Evolutionary conservation across 192 early-diverging fungal genomes (phyloP).

Genomic region (Coemansia reversa): DNA sequence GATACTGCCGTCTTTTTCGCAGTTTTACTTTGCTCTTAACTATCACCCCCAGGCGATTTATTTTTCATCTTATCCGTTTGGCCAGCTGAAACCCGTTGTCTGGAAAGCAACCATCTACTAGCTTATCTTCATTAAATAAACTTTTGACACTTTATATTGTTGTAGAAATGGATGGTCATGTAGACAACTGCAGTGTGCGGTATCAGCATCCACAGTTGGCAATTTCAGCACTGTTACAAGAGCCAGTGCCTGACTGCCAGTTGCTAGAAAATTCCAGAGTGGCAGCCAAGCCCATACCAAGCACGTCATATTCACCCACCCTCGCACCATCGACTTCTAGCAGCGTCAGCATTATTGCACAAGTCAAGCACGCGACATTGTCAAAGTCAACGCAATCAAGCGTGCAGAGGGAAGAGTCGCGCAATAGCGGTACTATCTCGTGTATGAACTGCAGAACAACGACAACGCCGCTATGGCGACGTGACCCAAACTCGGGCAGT

Average conservation of each 20-base stretch:
- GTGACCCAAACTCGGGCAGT: slow-evolving; percentile 62
- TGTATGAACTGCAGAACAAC: slow-evolving; percentile 81
- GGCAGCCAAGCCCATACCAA: neutral
- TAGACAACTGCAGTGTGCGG: neutral
- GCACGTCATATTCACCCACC: neutral
- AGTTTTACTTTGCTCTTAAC: neutral
- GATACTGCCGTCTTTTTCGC: neutral
- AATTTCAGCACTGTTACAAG: slow-evolving; percentile 30
- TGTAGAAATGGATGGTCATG: neutral
- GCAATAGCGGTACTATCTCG: slow-evolving; percentile 8
- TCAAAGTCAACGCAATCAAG: neutral
- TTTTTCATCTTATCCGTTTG: neutral
- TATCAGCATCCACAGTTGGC: slow-evolving; percentile 16
- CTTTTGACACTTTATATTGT: neutral
- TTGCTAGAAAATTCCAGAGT: neutral
- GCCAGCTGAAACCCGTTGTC: neutral
- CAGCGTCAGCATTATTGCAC: neutral
- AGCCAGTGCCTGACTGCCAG: slow-evolving; percentile 3
- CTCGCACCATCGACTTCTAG: neutral
- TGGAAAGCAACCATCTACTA: neutral
- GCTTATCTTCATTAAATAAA: neutral
- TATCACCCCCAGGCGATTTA: neutral
- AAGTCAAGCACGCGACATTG: neutral
- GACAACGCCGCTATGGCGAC: slow-evolving; percentile 76
- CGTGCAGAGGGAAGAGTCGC: neutral